These are phyloP conservation scores for Arthrocladium fulminans DNA, from an alignment of 2,329 filamentous ascomycete species.

Conservation along the genomic window DNA sequence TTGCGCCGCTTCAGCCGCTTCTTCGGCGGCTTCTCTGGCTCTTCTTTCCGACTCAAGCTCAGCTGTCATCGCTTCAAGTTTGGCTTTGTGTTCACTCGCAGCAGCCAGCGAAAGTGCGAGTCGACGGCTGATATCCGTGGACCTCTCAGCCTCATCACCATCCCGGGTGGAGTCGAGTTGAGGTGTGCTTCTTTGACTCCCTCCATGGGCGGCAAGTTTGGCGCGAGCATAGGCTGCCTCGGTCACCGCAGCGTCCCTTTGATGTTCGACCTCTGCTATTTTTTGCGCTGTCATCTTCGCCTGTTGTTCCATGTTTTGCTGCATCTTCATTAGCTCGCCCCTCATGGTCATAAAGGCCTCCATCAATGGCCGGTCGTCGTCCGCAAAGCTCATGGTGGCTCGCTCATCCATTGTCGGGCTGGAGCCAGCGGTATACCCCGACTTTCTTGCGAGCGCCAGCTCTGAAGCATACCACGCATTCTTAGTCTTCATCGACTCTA, in stretches of 20 bases:
- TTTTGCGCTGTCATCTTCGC: conserved; percentile 74
- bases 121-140: conserved; percentile 68
- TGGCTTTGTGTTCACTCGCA: conserved; percentile 72
- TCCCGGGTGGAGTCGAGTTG: conserved; percentile 50
- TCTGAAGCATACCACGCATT: conserved; percentile 98
- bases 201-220: conserved; percentile 72
- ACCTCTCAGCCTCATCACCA: conserved; percentile 56
- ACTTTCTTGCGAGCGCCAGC: conserved; percentile 79
- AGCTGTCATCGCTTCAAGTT: conserved; percentile 56
- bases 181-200: conserved; percentile 43
- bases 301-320: conserved; percentile 81
- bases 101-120: conserved; percentile 70
- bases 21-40: conserved; percentile 76
- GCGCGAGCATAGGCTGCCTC: conserved; percentile 94
- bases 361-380: conserved; percentile 84
- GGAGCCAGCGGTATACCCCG: conserved; percentile 69
- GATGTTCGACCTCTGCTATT: conserved; percentile 88
- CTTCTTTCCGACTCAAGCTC: conserved; percentile 75
- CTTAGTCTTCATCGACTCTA: conserved; percentile 72
- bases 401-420: conserved; percentile 69
- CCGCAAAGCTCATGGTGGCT: conserved; percentile 68
- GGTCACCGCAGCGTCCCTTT: conserved; percentile 85
- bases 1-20: conserved; percentile 73
- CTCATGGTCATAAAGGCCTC: conserved; percentile 91
- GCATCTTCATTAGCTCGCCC: conserved; percentile 78